Conservation (phyloP, 768 basidiomycete species). For the Clitopilus passeckerianus region DNA sequence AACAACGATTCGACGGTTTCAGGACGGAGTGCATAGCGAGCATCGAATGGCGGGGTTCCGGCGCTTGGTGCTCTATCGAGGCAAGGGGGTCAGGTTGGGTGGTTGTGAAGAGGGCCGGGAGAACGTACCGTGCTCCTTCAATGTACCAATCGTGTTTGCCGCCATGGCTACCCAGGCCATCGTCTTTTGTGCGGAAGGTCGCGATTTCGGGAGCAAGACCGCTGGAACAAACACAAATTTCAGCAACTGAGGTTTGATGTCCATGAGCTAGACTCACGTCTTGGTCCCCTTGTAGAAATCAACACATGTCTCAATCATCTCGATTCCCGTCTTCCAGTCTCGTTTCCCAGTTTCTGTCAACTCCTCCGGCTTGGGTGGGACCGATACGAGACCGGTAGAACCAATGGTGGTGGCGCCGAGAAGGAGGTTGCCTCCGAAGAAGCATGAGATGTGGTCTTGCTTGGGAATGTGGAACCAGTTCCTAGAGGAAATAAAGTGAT, state of each 20-base stretch:
- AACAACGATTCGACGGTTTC: constrained; percentile 95
- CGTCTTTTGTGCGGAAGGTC: constrained; percentile 64
- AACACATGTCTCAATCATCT: constrained; percentile 84
- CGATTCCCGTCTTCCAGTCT: constrained; percentile 82
- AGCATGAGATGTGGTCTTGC: constrained; percentile 96
- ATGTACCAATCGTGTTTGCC: constrained; percentile 79
- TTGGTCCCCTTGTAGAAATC: constrained; percentile 68
- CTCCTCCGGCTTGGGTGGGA: constrained; percentile 61
- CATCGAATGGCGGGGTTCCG: constrained; percentile 59
- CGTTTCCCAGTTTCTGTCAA: constrained; percentile 58
- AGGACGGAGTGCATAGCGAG: constrained; percentile 89
- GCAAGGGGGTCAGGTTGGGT: too few relatives aligned
- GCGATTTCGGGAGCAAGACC: constrained; percentile 88
- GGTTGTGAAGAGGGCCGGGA: too few relatives aligned
- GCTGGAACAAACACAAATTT: constrained; percentile 26
- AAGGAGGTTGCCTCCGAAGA: constrained; percentile 89
- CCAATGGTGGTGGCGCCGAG: constrained; percentile 75
- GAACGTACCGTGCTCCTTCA: constrained; percentile 30
- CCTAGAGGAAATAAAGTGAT: constrained; percentile 27
- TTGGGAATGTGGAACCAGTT: constrained; percentile 72
- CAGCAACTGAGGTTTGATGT: too few relatives aligned
- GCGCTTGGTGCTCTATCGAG: too few relatives aligned
- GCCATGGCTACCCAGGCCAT: constrained; percentile 34
- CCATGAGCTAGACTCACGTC: constrained; percentile 49
- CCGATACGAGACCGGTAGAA: constrained; percentile 32